Conservation (phyloP, 202 grass and related monocot species). For the Musa balbisiana region DNA sequence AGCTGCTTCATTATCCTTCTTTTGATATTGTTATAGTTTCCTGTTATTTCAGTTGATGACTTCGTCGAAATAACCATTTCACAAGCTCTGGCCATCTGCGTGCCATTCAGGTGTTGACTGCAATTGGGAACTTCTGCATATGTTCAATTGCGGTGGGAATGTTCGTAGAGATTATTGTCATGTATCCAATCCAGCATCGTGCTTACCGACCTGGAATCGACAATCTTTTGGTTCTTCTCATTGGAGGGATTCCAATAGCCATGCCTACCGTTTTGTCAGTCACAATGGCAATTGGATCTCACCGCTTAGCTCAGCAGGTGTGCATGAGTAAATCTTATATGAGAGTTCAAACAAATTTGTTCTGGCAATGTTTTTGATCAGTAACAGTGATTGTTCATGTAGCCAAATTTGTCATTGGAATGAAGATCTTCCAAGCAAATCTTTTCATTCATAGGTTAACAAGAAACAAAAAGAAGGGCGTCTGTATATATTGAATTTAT, state of each 20-base stretch:
- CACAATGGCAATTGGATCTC: conserved; percentile 97
- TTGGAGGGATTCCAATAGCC: conserved; percentile 95
- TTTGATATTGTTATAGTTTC: neutral
- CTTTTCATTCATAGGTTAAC: no score
- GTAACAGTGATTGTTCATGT: neutral
- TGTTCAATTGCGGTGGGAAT: conserved; percentile 88
- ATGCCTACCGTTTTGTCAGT: conserved; percentile 96
- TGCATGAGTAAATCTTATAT: neutral
- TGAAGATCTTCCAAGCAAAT: neutral
- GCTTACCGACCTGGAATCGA: conserved; percentile 84
- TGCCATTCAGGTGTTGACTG: conserved; percentile 61
- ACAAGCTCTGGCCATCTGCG: neutral
- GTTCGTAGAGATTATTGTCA: conserved; percentile 75
- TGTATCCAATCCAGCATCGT: conserved; percentile 79
- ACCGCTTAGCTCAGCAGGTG: conserved; percentile 87
- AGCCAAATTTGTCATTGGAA: neutral
- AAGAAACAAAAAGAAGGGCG: no score
- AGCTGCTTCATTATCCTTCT: neutral
- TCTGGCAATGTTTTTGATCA: neutral
- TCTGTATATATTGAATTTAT: no score
- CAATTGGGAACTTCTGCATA: conserved; percentile 96
- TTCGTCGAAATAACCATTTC: neutral
- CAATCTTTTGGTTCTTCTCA: conserved; percentile 93
- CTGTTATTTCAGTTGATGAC: neutral
- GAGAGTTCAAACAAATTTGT: neutral